Percentiles rank a stretch among this genome's conserved stretches.
Evolutionary conservation across 2,329 filamentous ascomycete genomes (phyloP).

Genomic region (Pseudogymnoascus sp.): DNA sequence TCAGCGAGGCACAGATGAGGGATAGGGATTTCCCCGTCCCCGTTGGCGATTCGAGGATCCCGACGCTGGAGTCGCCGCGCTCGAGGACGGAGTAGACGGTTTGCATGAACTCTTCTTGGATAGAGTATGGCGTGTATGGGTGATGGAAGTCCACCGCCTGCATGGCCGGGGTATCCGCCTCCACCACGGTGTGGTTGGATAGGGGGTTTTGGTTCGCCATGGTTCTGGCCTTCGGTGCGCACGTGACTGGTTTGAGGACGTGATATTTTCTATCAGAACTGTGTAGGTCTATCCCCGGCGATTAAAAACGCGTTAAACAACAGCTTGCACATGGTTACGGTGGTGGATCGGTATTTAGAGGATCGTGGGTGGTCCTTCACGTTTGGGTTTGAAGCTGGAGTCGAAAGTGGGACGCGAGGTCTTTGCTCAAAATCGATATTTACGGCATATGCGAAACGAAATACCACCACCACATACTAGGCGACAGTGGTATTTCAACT

Average conservation of each 20-base stretch:
- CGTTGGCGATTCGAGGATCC: conserved; percentile 66
- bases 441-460: not conserved
- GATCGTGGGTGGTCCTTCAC: not conserved
- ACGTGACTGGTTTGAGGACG: not conserved
- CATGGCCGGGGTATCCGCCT: not conserved
- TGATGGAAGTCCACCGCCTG: conserved; percentile 50
- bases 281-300: not conserved
- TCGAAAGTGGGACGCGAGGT: not conserved
- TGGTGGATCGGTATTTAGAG: not conserved
- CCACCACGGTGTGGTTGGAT: not conserved
- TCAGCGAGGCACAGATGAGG: conserved; percentile 61
- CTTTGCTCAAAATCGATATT: not conserved
- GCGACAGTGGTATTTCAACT: not conserved
- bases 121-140: conserved; percentile 61
- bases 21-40: conserved; percentile 65
- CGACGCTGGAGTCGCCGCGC: conserved; percentile 42
- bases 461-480: not conserved
- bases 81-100: conserved; percentile 60
- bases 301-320: not conserved
- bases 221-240: not conserved
- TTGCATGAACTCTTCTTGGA: conserved; percentile 63
- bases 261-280: not conserved
- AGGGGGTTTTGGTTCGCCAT: not conserved
- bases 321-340: not conserved
- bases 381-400: not conserved